Evolutionary conservation across 2,329 filamentous ascomycete genomes (phyloP).

Genomic region (Aspergillus sergii): DNA sequence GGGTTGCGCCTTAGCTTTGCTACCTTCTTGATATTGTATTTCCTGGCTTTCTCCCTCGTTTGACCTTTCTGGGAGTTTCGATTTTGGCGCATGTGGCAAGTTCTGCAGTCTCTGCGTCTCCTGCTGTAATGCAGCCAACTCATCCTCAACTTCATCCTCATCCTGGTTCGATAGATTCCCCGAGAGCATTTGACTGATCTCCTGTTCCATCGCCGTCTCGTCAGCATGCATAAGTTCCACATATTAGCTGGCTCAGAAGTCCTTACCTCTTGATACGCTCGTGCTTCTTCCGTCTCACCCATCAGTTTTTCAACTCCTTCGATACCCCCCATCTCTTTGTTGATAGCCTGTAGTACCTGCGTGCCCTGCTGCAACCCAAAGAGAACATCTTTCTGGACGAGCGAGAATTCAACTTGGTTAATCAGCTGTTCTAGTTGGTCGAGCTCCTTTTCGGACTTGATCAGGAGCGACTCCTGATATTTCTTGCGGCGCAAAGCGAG

Average conservation of each 20-base stretch:
- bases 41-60: constrained; percentile 22
- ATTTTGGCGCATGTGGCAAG: constrained; percentile 44
- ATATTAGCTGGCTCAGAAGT: not conserved
- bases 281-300: constrained; percentile 86
- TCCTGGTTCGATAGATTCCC: constrained; percentile 90
- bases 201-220: constrained; percentile 53
- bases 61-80: constrained; percentile 30
- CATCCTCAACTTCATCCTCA: constrained; percentile 97
- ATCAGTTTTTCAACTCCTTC: constrained; percentile 94
- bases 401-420: constrained; percentile 87
- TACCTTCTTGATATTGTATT: constrained; percentile 24
- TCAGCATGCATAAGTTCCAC: constrained; percentile 6
- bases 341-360: constrained; percentile 83
- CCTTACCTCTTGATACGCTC: constrained; percentile 83
- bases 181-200: constrained; percentile 88
- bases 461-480: constrained; percentile 87
- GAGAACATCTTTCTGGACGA: constrained; percentile 94
- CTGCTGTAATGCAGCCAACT: constrained; percentile 77
- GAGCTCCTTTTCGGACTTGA: constrained; percentile 91
- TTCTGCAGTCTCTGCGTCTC: constrained; percentile 52
- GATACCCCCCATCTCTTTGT: constrained; percentile 92
- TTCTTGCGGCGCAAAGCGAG: constrained; percentile 92
- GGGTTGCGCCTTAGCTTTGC: constrained; percentile 25
- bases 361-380: constrained; percentile 93
- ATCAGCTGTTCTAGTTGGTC: constrained; percentile 89